A percentile compares a stretch with the other conserved stretches of the same genome.
Evolutionary conservation across 1,284 basidiomycete genomes (phyloP).

Genomic region (Sanguinoderma infundibulare): DNA sequence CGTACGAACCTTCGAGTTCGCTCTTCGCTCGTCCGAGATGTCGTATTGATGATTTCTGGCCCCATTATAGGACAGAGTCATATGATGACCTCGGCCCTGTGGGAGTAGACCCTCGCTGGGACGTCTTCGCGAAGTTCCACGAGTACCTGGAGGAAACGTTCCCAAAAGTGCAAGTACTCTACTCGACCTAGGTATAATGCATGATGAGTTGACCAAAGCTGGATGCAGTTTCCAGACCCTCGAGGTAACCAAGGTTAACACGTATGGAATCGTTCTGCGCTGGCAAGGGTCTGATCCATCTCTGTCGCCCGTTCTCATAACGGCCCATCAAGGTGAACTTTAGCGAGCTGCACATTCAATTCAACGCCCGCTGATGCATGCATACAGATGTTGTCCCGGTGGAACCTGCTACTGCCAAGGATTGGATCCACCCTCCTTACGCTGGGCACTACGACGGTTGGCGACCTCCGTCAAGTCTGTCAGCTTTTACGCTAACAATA

Average conservation of each 20-base stretch:
- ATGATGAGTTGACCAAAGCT: background rate
- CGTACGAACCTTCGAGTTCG: constrained; percentile 18
- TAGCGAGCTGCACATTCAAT: no score
- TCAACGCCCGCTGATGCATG: background rate
- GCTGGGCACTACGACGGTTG: constrained; percentile 40
- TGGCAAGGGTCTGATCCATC: constrained; percentile 59
- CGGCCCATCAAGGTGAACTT: constrained; percentile 63
- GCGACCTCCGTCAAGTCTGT: background rate
- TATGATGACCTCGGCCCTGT: constrained; percentile 33
- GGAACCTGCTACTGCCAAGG: constrained; percentile 49
- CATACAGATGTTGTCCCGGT: constrained; percentile 59
- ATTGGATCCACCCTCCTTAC: constrained; percentile 51
- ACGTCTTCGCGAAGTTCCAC: constrained; percentile 43
- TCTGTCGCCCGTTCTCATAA: constrained; percentile 66
- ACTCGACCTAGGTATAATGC: constrained; percentile 11
- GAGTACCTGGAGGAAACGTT: constrained; percentile 43
- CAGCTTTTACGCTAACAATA: background rate
- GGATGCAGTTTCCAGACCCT: constrained; percentile 50
- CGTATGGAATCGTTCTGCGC: constrained; percentile 66
- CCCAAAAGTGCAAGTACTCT: constrained; percentile 42
- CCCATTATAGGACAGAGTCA: constrained; percentile 30
- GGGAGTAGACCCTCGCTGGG: constrained; percentile 49
- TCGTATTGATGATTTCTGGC: background rate
- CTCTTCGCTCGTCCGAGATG: background rate
- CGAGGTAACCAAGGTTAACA: constrained; percentile 59